Evolutionary conservation across 2,329 filamentous ascomycete species (phyloP).

Genomic region (Penicillium sp.): DNA sequence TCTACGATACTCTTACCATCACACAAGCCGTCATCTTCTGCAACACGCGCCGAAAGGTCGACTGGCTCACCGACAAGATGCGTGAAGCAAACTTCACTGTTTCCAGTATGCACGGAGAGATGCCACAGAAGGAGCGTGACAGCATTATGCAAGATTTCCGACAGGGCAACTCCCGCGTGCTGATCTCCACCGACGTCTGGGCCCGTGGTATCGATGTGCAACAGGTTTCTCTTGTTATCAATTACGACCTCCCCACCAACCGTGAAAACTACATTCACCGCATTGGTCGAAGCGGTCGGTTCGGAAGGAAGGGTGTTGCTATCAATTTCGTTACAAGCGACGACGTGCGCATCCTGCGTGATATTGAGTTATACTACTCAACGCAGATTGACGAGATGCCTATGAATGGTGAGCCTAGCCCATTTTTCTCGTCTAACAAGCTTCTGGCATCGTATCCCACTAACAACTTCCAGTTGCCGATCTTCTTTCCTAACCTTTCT

Average conservation of each 20-base stretch:
- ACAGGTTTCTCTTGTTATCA: conserved; percentile 97
- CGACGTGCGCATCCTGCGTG: conserved; percentile 93
- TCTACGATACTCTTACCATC: conserved; percentile 98
- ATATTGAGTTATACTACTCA: conserved; percentile 96
- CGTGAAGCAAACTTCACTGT: conserved; percentile 98
- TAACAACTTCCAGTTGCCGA: conserved; percentile 36
- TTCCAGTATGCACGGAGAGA: conserved; percentile 98
- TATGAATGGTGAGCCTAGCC: conserved; percentile 78
- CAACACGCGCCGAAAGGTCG: conserved; percentile 98
- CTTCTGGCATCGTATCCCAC: not conserved
- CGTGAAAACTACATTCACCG: conserved; percentile 99
- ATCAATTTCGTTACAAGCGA: conserved; percentile 99
- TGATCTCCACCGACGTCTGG: conserved; percentile 98
- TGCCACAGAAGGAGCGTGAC: conserved; percentile 97
- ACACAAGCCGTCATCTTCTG: conserved; percentile 99
- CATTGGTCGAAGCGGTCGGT: conserved; percentile 92
- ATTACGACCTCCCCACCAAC: conserved; percentile 97
- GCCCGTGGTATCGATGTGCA: conserved; percentile 98
- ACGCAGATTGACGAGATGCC: conserved; percentile 99
- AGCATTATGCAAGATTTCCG: conserved; percentile 99
- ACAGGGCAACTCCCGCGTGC: conserved; percentile 91
- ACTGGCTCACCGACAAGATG: conserved; percentile 99
- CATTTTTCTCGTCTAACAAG: not conserved
- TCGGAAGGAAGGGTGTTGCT: conserved; percentile 96
- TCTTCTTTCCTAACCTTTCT: conserved; percentile 39